Evolutionary conservation across 352 stramenopile species (phyloP), one percentile per base, ranked within the genome.

Genomic region (Phytopythium kandeliae): DNA sequence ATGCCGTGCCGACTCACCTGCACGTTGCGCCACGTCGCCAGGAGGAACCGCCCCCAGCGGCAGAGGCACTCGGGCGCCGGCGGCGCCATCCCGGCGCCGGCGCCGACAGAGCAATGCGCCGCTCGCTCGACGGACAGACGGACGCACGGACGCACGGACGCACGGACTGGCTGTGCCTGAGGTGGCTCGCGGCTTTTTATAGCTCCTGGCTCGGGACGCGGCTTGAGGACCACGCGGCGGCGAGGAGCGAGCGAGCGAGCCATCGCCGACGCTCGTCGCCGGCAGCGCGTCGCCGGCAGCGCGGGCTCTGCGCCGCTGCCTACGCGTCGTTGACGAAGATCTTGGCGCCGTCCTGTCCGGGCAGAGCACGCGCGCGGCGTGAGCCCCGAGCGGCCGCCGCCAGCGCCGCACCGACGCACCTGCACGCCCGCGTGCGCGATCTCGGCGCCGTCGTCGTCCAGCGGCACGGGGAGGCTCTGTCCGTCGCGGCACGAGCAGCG

Each of bases 361-460:
- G 22, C 12, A 51, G 4, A 51, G 19, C 31, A 55, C 36, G 15
- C 31, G 24, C 15, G 25, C 25, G 26, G 26, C 3, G 42, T 61
- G 19, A 56, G 48, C n/a, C 25, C 5, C 16, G 43, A 37, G 25
- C 13, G 8, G 10, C 2, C 40, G 24, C 47, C 4, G 13, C 33
- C 4, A 52, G 17, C 9, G 10, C 19, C 15, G 26, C 24, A 19
- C 13, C n/a, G n/a, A 24, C 56, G 19, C 60, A 86, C 78, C 78
- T 89, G 78, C 7, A 92, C 64, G 8, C 80, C 80, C 41, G 80
- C 88, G 67, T 88, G 89, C 37, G 67, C 71, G 2, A 92, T 57
- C 55, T 92, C 80, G 22, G 69, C 65, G 25, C 53, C 76, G 50
- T 92, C 80, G 41, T 89, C 80, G 48, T 92, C 81, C 16, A 92